Base-by-base conservation (phyloP, 1,284 basidiomycete species). In the Paramarasmius palmivorus region DNA sequence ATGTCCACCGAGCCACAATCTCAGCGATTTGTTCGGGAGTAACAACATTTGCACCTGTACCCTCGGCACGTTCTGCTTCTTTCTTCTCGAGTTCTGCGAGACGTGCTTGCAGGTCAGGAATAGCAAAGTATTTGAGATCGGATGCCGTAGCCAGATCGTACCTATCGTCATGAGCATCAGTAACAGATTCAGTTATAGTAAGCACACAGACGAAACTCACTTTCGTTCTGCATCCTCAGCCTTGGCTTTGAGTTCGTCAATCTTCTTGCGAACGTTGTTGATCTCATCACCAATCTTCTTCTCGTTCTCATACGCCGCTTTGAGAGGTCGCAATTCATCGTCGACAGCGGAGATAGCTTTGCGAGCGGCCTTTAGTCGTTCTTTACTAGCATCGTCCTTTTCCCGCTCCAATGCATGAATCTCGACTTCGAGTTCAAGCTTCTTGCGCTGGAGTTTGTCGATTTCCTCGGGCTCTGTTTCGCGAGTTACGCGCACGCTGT, bases 401-500 rank as follows among this genome's bases (percentile, higher is more conserved):
- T 95, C 93, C 57, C 93, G 83, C 71, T 98, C 91, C 49, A 98
- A 77, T 7, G 96, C 97, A 67, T 98, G 95, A 26, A 98, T 91
- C 68, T 98, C 96, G 36, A 99, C 90, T 68, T 98, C 92, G 45
- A 99, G 81, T 65, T 97, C 92, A 40, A 99, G 84, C 69, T 94
- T 95, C 55, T 83, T 83, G 32, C 95, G 86, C 68, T 98, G 93
- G n/a, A 99, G 81, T 63, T 90, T 88, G 72, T 99, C 96, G 64
- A 99, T 93, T 2, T 84, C 91, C 73, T 98, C 96, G 0, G 96
- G 96, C 54, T 92, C 85, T 0, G 95, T 98, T 73, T 98, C 96
- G 35, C 93, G 86, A 20, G 93, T 93, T 32, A 98, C 92, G 56
- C 95, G 90, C 46, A 96, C 95, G 66, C 86, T 82, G 64, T 41